Evolutionary conservation across 73 alveolate genomes (phyloP).

Genomic region (Uronychia binucleata): DNA sequence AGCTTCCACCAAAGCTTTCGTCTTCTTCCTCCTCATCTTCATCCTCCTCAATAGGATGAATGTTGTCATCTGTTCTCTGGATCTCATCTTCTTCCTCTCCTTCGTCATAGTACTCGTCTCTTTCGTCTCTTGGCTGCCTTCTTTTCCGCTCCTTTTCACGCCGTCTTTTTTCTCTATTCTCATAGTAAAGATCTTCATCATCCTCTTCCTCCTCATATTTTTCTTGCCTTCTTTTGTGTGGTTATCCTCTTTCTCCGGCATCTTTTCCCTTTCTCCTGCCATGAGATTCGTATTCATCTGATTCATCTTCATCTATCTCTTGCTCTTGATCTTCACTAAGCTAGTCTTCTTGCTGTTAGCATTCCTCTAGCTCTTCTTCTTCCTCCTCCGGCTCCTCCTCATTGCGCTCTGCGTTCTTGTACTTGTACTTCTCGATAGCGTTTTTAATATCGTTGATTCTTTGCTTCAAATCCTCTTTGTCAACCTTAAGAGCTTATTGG

Average conservation of each 20-base stretch:
- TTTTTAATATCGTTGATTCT: neutral
- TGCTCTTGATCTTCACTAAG: neutral
- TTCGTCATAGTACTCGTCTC: neutral
- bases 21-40: neutral
- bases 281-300: neutral
- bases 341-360: neutral
- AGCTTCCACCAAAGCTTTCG: too few species aligned
- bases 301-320: neutral
- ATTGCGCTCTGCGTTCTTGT: neutral
- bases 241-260: neutral
- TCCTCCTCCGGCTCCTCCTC: neutral
- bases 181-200: slow-evolving; percentile 2
- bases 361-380: neutral
- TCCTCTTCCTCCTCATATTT: neutral
- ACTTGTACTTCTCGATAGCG: neutral
- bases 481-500: neutral
- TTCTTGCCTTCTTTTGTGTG: neutral
- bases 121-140: neutral
- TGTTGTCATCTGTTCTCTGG: neutral
- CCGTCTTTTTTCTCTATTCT: neutral
- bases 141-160: neutral
- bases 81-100: neutral
- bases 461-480: neutral
- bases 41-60: neutral
- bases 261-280: neutral